Evolutionary conservation across 2,329 filamentous ascomycete genomes (phyloP), one percentile per base, ranked within the genome.

Genomic region (Penicillium sp.): DNA sequence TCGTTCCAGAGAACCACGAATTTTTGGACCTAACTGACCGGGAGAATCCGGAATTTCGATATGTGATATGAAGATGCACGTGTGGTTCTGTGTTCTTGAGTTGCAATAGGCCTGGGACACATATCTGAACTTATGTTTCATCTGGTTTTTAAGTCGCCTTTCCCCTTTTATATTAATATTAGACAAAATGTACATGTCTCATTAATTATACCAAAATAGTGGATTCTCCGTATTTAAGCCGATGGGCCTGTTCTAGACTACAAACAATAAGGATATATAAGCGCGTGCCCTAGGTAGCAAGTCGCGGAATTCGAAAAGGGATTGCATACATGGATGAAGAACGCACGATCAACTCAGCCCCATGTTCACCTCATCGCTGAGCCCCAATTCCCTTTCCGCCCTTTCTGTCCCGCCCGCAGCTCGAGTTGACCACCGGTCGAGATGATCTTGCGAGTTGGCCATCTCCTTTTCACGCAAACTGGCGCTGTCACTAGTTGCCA

Each of bases 291-390:
- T 39, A 32, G 50, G 42, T 34, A 52, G 39, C 26, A 51, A 39
- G 29, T 29, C 5, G 20, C 39, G 35, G 20, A 26, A 44, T 24
- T 38, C 20, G 9, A 46, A 32, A 22, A 35, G 16, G 14, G 37
- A 20, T 29, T 24, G 14, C 13, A 50, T 42, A 45, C 20, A 40
- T 38, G 22, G 32, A n/a, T 18, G 16, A 32, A 47, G 16, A 44
- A 40, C 26, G 11, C 20, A 29, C 14, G n/a, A 44, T 78, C 71
- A 93, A 72, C 93, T 90, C 63, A 96, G 76, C 32, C 86, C 88
- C 89, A 96, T 94, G 66, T 88, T 82, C 24, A 89, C 85, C 68
- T 96, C 91, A 70, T 96, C 92, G 1, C 89, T 89, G 48, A 95
- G 82, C 0, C 90, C 89, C 86, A 91, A 92, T 63, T 77, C 86